A percentile compares a stretch with the other conserved stretches of the same genome.
Conservation (phyloP, 306 rosid species). For the Castanea crenata region DNA sequence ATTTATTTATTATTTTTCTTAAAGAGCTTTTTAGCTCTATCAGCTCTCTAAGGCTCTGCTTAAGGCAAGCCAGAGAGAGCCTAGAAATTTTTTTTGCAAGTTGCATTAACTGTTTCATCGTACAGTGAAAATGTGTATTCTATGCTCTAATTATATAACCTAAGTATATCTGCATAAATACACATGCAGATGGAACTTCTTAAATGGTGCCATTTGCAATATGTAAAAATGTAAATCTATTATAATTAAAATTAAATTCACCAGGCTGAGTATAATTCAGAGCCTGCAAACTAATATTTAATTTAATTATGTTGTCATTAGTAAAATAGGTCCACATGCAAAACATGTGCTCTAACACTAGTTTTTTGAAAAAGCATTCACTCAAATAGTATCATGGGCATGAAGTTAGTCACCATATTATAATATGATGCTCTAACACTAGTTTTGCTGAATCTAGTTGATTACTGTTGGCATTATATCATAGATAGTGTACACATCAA, state of each 20-base stretch:
- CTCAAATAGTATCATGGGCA: not conserved
- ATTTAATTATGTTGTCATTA: not conserved
- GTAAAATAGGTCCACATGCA: not conserved
- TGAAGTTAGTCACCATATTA: not conserved
- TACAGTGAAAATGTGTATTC: too few relatives aligned
- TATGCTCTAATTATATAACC: too few relatives aligned
- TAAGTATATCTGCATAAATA: too few relatives aligned
- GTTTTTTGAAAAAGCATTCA: not conserved
- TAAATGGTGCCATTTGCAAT: not conserved
- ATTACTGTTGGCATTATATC: not conserved
- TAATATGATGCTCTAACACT: not conserved
- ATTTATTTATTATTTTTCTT: too few relatives aligned
- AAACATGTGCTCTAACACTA: not conserved
- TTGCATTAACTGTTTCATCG: too few relatives aligned
- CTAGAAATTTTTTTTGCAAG: too few relatives aligned
- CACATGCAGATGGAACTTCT: not conserved
- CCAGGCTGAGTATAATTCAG: not conserved
- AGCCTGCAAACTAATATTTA: not conserved
- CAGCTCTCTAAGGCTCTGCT: too few relatives aligned
- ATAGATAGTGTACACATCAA: not conserved
- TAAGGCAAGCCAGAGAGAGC: too few relatives aligned
- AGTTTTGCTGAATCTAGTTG: not conserved
- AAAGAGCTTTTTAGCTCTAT: too few relatives aligned
- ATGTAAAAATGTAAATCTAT: not conserved
- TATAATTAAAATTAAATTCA: not conserved